phyloP scores from a whole-genome alignment of 345 rosid genomes.

The Aquilaria malaccensis region DNA sequence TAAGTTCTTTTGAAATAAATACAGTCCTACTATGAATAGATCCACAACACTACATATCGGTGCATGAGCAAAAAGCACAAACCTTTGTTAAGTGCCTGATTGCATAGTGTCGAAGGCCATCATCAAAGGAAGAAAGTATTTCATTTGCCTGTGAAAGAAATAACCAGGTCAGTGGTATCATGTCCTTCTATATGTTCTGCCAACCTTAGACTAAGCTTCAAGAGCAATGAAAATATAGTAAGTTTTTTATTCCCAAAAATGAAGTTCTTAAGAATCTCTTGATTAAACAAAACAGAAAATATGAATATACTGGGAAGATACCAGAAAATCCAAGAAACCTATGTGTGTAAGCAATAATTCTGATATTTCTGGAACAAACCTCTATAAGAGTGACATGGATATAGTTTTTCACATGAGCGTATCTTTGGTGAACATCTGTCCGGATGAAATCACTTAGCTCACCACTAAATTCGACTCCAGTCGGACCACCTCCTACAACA shows the following conservation, averaged over 20 bases:
- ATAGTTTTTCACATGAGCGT: conserved; percentile 77
- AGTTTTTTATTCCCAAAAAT: too few relatives aligned
- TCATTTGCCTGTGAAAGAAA: conserved; percentile 63
- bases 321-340: too few relatives aligned
- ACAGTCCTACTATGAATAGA: background rate
- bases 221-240: conserved; percentile 1
- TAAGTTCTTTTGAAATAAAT: background rate
- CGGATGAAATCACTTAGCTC: conserved; percentile 89
- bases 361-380: conserved; percentile 37
- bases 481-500: conserved; percentile 98
- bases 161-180: conserved; percentile 1
- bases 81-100: conserved; percentile 89
- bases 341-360: background rate
- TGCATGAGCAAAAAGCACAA: conserved; percentile 5
- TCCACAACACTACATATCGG: background rate
- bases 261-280: too few relatives aligned
- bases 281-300: too few relatives aligned
- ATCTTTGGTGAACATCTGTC: conserved; percentile 82
- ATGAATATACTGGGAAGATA: too few relatives aligned
- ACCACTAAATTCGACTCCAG: conserved; percentile 97
- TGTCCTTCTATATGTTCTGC: background rate
- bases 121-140: conserved; percentile 90
- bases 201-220: background rate
- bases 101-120: conserved; percentile 87
- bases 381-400: conserved; percentile 90